Conservation (phyloP, 2,329 filamentous ascomycete genomes). For the Fusarium floridanum region DNA sequence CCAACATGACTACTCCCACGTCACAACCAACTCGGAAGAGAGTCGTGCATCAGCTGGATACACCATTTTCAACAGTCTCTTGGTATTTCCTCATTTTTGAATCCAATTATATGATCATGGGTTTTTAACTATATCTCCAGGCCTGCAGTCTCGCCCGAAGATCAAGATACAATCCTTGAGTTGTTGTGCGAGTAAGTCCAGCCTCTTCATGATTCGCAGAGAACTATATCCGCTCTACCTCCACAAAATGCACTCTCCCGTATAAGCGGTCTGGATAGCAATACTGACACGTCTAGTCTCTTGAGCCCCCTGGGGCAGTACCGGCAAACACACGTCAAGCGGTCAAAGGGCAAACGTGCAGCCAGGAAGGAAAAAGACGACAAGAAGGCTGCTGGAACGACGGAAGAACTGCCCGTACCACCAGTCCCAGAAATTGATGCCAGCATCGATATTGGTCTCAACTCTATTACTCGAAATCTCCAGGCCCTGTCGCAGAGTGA, state of each 20-base stretch:
- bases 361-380: slow-evolving; percentile 63
- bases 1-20: slow-evolving; percentile 44
- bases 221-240: background rate
- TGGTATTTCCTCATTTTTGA: slow-evolving; percentile 61
- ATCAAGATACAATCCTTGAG: slow-evolving; percentile 75
- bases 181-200: slow-evolving; percentile 72
- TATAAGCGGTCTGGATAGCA: background rate
- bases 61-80: slow-evolving; percentile 70
- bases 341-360: slow-evolving; percentile 72
- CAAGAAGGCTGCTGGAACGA: slow-evolving; percentile 39
- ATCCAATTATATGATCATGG: background rate
- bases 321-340: slow-evolving; percentile 64
- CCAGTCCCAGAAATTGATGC: slow-evolving; percentile 64
- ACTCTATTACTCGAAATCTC: slow-evolving; percentile 71
- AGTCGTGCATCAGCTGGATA: slow-evolving; percentile 73
- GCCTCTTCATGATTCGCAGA: background rate
- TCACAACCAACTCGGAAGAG: slow-evolving; percentile 61
- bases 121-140: slow-evolving; percentile 55
- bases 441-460: slow-evolving; percentile 74
- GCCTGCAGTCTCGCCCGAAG: slow-evolving; percentile 68
- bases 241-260: background rate
- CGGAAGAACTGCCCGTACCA: slow-evolving; percentile 49
- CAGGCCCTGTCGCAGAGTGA: slow-evolving; percentile 55
- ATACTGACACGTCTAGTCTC: slow-evolving; percentile 59
- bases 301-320: slow-evolving; percentile 74